A percentile compares a stretch with the other conserved stretches of the same genome.
Evolutionary conservation across 2,329 filamentous ascomycete species (phyloP).

Genomic region (Nigrospora oryzae): DNA sequence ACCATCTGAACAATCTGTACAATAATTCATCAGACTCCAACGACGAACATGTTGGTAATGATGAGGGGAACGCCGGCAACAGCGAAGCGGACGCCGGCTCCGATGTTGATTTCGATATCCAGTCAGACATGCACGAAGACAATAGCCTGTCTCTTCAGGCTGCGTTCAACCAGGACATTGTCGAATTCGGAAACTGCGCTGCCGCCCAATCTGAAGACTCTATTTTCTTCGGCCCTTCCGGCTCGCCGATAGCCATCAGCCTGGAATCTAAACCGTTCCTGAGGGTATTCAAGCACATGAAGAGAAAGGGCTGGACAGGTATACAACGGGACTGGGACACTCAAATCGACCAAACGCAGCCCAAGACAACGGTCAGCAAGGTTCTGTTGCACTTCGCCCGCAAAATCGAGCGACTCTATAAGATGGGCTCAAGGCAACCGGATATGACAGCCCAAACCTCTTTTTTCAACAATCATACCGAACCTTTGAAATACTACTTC

Average conservation of each 20-base stretch:
- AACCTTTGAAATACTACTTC: conserved; percentile 15
- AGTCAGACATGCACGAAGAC: conserved; percentile 7
- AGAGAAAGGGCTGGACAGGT: conserved; percentile 11
- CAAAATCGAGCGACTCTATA: conserved; percentile 15
- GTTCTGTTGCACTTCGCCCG: conserved; percentile 9
- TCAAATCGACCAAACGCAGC: conserved; percentile 5
- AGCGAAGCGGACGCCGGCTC: not conserved
- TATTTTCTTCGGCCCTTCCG: conserved; percentile 9
- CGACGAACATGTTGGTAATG: not conserved
- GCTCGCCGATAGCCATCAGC: conserved; percentile 9
- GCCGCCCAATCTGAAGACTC: conserved; percentile 3
- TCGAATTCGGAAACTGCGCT: conserved; percentile 9
- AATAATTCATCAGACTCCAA: not conserved
- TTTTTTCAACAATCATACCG: conserved; percentile 13
- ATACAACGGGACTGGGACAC: conserved; percentile 9
- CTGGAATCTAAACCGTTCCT: conserved; percentile 9
- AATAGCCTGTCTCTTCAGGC: conserved; percentile 7
- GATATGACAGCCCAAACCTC: conserved; percentile 12
- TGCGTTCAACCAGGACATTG: conserved; percentile 14
- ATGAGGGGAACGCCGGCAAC: not conserved
- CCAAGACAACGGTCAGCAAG: conserved; percentile 9
- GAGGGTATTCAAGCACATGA: conserved; percentile 10
- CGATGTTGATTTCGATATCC: conserved; percentile 3
- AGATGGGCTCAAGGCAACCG: conserved; percentile 9
- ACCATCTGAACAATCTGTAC: no score